These are phyloP conservation scores for Phanerochaete carnosa DNA, from an alignment of 768 basidiomycete species.

Conservation along the genomic window DNA sequence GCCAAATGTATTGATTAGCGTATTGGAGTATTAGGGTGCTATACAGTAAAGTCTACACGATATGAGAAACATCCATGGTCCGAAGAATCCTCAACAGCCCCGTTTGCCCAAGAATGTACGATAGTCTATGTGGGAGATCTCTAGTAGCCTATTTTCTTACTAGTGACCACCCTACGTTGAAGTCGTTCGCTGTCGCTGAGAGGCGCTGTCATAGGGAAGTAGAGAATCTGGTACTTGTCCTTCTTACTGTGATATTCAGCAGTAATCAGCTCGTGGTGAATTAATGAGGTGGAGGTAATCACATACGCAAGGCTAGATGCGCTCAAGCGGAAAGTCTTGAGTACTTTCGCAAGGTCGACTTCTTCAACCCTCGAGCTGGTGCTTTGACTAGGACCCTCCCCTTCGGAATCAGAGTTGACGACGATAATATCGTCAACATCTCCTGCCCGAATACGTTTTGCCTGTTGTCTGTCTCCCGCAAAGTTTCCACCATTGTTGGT, in stretches of 20 bases:
- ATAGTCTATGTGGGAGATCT: no score
- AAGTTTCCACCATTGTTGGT: neutral
- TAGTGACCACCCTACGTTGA: slow-evolving; percentile 49
- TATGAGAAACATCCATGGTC: no score
- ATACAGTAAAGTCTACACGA: neutral
- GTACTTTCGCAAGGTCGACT: slow-evolving; percentile 30
- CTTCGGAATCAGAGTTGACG: slow-evolving; percentile 28
- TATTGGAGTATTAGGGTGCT: neutral
- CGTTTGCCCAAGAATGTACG: no score
- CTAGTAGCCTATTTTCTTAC: slow-evolving; percentile 31
- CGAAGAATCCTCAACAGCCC: no score
- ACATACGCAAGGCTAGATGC: slow-evolving; percentile 41
- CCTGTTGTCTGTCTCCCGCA: neutral
- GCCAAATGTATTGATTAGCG: no score
- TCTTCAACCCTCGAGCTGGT: slow-evolving; percentile 1
- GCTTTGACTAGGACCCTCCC: neutral
- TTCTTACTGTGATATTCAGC: slow-evolving; percentile 36
- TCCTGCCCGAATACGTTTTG: slow-evolving; percentile 16
- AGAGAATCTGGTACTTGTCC: slow-evolving; percentile 77
- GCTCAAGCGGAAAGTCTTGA: slow-evolving; percentile 50
- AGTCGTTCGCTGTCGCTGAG: slow-evolving; percentile 51
- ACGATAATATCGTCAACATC: slow-evolving; percentile 19
- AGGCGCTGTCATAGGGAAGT: slow-evolving; percentile 70
- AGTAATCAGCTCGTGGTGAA: neutral
- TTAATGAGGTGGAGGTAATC: neutral